Conservation (phyloP, 1,284 basidiomycete genomes). For the Cryptococcus sp. region DNA sequence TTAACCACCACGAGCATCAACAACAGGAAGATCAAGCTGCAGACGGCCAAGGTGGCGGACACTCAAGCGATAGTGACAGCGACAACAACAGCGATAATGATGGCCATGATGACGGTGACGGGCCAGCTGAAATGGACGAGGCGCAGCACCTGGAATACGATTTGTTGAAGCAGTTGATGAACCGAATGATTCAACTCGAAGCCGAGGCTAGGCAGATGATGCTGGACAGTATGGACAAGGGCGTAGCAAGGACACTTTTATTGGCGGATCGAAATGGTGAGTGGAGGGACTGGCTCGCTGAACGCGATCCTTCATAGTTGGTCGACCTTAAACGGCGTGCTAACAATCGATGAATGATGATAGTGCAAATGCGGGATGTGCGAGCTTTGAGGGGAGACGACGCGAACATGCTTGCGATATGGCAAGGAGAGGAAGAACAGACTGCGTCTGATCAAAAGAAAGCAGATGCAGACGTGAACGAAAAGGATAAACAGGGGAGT, state of each 20-base stretch:
- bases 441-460: neutral
- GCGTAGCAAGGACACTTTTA: conserved; percentile 40
- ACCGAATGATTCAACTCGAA: conserved; percentile 39
- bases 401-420: conserved; percentile 28
- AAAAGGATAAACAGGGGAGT: conserved; percentile 7
- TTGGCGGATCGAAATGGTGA: conserved; percentile 48
- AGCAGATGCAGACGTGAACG: neutral
- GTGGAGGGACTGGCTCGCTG: conserved; percentile 2
- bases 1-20: no score
- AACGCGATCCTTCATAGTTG: neutral
- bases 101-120: neutral
- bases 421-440: conserved; percentile 22
- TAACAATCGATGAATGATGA: neutral
- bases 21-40: neutral
- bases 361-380: conserved; percentile 47
- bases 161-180: conserved; percentile 37
- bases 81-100: neutral
- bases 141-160: conserved; percentile 26
- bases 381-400: conserved; percentile 31
- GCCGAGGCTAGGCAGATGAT: conserved; percentile 45
- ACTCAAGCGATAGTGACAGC: neutral
- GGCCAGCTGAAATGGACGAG: conserved; percentile 3
- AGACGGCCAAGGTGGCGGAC: neutral
- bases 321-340: neutral
- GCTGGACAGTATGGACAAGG: conserved; percentile 44